Evolutionary conservation across 2,329 filamentous ascomycete genomes (phyloP).

Genomic region (Pyricularia sp.): DNA sequence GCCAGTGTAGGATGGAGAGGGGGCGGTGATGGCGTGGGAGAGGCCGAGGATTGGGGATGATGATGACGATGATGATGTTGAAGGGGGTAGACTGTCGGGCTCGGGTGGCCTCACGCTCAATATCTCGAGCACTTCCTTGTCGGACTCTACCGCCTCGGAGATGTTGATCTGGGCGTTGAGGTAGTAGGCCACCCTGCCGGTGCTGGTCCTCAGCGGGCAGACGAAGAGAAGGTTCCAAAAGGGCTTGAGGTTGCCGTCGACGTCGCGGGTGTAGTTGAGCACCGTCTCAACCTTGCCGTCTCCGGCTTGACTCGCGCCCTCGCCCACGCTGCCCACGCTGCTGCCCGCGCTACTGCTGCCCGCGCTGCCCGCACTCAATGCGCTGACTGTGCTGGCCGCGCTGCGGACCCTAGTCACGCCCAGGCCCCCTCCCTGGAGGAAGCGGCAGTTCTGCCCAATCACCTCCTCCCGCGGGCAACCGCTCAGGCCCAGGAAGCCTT

Average conservation of each 20-base stretch:
- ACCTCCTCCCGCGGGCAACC: constrained; percentile 37
- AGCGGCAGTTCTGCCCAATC: constrained; percentile 37
- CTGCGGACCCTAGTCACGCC: constrained; percentile 26
- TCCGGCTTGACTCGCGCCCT: neutral
- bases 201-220: constrained; percentile 37
- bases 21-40: neutral
- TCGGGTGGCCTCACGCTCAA: constrained; percentile 16
- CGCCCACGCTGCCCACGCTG: too few relatives aligned
- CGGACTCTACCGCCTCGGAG: constrained; percentile 39
- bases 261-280: constrained; percentile 33
- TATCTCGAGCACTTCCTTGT: constrained; percentile 40
- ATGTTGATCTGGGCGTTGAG: constrained; percentile 50
- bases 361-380: too few relatives aligned
- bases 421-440: constrained; percentile 29
- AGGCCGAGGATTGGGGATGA: neutral
- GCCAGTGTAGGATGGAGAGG: neutral
- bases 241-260: constrained; percentile 27
- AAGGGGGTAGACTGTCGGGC: neutral
- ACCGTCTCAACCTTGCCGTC: constrained; percentile 33
- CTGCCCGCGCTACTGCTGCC: too few relatives aligned
- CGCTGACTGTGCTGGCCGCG: constrained; percentile 17
- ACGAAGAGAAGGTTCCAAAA: constrained; percentile 49
- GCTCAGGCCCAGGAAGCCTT: constrained; percentile 37
- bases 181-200: constrained; percentile 39
- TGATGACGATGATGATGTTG: neutral